Evolutionary conservation across 2,329 filamentous ascomycete species (phyloP).

Genomic region (Phialophora tarda): DNA sequence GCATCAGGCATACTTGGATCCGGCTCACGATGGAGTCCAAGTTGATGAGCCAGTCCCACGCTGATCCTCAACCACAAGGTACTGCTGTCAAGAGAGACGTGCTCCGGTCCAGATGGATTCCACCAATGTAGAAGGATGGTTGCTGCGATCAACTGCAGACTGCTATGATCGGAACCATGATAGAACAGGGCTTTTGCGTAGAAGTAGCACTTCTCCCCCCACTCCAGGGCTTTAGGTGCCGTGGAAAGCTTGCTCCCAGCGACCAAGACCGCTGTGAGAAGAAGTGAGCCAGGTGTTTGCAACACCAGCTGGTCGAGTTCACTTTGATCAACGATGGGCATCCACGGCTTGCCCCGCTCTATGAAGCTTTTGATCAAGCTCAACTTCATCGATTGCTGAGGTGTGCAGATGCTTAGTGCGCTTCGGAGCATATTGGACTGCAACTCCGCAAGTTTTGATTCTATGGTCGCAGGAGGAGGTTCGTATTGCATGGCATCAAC

Average conservation of each 20-base stretch:
- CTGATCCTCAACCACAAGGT: conserved; percentile 53
- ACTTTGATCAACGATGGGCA: conserved; percentile 43
- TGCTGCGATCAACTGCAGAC: conserved; percentile 25
- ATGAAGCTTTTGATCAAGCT: conserved; percentile 44
- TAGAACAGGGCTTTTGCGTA: conserved; percentile 31
- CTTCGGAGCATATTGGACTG: conserved; percentile 41
- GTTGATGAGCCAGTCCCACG: conserved; percentile 51
- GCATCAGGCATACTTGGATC: conserved; percentile 40
- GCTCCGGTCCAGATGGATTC: conserved; percentile 44
- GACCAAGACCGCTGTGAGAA: conserved; percentile 30
- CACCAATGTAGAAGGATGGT: conserved; percentile 36
- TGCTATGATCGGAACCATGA: conserved; percentile 26
- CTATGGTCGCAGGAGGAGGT: background rate
- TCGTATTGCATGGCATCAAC: conserved; percentile 12
- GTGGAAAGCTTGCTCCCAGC: conserved; percentile 34
- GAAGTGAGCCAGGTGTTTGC: conserved; percentile 27
- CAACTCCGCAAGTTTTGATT: conserved; percentile 33
- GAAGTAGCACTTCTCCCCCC: conserved; percentile 29
- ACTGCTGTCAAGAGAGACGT: conserved; percentile 51
- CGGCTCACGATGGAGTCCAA: conserved; percentile 52
- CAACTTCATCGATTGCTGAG: conserved; percentile 41
- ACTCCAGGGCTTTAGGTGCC: conserved; percentile 23
- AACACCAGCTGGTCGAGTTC: conserved; percentile 42
- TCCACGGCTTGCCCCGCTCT: conserved; percentile 44
- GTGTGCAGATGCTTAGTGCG: conserved; percentile 41